Conservation (phyloP, 345 rosid genomes). For the Streptanthus diversifolius region DNA sequence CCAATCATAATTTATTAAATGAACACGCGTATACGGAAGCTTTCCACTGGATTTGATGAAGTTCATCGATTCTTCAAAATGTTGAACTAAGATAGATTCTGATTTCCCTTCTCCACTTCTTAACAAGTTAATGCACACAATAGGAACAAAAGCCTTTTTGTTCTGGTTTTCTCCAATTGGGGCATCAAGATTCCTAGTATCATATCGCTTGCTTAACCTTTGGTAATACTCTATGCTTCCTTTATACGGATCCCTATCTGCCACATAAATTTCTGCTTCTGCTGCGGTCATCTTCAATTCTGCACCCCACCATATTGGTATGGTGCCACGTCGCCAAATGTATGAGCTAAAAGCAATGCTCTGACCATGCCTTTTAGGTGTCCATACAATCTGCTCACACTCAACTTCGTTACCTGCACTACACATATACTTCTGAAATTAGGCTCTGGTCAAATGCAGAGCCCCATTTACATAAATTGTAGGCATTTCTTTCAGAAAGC, state of each 20-base stretch:
- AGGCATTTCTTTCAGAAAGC: background rate
- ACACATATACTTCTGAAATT: slow-evolving; percentile 35
- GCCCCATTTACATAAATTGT: background rate
- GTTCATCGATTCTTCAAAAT: slow-evolving; percentile 83
- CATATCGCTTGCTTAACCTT: slow-evolving; percentile 84
- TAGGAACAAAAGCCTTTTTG: slow-evolving; percentile 71
- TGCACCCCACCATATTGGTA: slow-evolving; percentile 99
- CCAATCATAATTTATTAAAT: slow-evolving; percentile 88
- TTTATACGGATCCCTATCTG: slow-evolving; percentile 81
- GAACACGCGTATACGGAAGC: slow-evolving; percentile 67
- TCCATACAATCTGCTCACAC: slow-evolving; percentile 97
- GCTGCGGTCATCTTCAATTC: slow-evolving; percentile 87
- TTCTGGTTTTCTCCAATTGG: slow-evolving; percentile 56
- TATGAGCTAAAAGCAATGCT: slow-evolving; percentile 80
- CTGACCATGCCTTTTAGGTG: slow-evolving; percentile 68
- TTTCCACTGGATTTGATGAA: slow-evolving; percentile 60
- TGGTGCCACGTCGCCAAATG: slow-evolving; percentile 95
- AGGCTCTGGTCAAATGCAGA: slow-evolving; percentile 29
- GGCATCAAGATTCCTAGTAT: slow-evolving; percentile 58
- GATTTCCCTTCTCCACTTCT: slow-evolving; percentile 88
- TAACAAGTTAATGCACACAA: slow-evolving; percentile 82
- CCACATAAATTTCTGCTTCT: slow-evolving; percentile 96
- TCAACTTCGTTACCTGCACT: slow-evolving; percentile 95
- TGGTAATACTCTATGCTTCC: slow-evolving; percentile 83
- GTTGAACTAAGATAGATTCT: slow-evolving; percentile 85